These are phyloP conservation scores for Ramalina intermedia DNA, from an alignment of 495 filamentous ascomycete species.

Conservation along the genomic window DNA sequence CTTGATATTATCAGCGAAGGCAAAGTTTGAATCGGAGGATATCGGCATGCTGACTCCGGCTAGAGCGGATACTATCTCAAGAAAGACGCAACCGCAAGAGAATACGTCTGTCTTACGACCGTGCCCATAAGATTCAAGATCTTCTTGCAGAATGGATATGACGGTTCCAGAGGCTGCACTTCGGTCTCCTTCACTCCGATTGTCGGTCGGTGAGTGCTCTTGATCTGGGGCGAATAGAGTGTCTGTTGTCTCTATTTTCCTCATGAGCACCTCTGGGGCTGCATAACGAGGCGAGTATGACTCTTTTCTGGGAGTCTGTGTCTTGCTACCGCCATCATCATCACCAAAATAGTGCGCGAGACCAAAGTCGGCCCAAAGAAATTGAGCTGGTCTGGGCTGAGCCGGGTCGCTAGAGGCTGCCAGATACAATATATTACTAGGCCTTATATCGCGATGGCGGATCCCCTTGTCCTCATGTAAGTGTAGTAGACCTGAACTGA, in stretches of 20 bases:
- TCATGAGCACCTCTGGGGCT: constrained; percentile 6
- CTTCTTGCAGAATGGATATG: background rate
- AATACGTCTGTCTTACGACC: constrained; percentile 4
- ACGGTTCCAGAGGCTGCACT: background rate
- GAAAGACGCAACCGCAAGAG: constrained; percentile 2
- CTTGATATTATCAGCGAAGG: constrained; percentile 1
- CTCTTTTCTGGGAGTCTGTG: background rate
- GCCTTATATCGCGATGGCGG: constrained; percentile 8
- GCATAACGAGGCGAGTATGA: constrained; percentile 9
- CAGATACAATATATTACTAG: constrained; percentile 5
- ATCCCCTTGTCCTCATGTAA: background rate
- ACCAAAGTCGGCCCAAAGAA: constrained; percentile 14
- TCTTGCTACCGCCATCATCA: constrained; percentile 3
- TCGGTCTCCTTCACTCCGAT: background rate
- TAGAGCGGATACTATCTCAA: constrained; percentile 1
- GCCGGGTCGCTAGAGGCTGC: background rate
- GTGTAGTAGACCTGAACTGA: constrained; percentile 1
- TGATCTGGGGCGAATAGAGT: background rate
- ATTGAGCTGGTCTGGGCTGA: background rate
- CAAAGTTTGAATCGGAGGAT: background rate
- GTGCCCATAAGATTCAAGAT: constrained; percentile 4
- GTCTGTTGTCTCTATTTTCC: background rate
- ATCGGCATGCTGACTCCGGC: background rate
- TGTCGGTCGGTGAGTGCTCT: background rate
- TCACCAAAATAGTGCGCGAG: constrained; percentile 26